Evolutionary conservation across 441 rosid species (phyloP).

Genomic region (Populus hybrid): DNA sequence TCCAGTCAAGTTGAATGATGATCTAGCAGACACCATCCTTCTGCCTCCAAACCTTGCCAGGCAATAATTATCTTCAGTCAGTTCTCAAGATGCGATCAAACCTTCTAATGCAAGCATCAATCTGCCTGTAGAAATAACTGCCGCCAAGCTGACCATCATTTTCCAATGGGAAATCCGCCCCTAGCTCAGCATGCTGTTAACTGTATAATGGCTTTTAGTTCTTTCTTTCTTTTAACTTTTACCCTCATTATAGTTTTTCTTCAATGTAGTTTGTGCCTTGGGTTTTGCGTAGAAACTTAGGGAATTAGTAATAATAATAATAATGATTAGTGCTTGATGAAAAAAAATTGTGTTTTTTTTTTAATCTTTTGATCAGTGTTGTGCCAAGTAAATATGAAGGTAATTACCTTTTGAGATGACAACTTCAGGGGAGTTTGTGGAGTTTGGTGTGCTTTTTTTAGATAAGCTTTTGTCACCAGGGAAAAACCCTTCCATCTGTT

Average conservation of each 20-base stretch:
- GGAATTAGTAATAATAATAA: not conserved
- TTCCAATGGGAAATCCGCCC: not conserved
- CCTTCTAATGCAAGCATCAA: not conserved
- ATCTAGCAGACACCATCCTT: slow-evolving; percentile 33
- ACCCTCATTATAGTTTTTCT: not conserved
- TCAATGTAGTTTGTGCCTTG: not conserved
- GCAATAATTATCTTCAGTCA: slow-evolving; percentile 15
- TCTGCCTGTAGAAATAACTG: not conserved
- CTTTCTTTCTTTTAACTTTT: not conserved
- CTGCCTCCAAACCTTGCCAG: slow-evolving; percentile 16
- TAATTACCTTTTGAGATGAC: not conserved
- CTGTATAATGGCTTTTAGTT: not conserved
- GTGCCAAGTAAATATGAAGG: not conserved
- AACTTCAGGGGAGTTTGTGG: too few relatives aligned
- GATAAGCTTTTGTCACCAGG: too few relatives aligned
- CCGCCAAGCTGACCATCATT: not conserved
- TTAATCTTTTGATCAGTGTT: not conserved
- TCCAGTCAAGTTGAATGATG: slow-evolving; percentile 35
- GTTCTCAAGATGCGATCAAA: not conserved
- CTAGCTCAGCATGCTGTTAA: not conserved
- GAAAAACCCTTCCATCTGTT: not conserved
- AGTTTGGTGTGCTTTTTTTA: too few relatives aligned
- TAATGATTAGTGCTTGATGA: not conserved
- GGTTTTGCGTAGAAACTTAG: not conserved
- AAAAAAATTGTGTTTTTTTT: not conserved